These are phyloP conservation scores for Carpinus viminea DNA, from an alignment of 306 rosid species.

Conservation along the genomic window DNA sequence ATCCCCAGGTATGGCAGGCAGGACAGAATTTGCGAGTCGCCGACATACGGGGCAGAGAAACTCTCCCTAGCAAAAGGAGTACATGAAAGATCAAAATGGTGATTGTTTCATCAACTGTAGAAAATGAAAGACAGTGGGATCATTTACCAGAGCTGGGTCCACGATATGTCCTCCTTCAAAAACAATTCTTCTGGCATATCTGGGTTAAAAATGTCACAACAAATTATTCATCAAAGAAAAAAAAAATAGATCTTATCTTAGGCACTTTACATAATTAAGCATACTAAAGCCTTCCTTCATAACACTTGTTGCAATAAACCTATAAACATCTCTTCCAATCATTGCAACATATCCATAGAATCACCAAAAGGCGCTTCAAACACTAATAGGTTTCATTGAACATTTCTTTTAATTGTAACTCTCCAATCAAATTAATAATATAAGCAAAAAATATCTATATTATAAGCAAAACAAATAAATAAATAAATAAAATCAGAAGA, in stretches of 20 bases:
- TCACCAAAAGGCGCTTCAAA: background rate
- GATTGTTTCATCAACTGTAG: conserved; percentile 20
- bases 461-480: background rate
- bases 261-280: conserved; percentile 4
- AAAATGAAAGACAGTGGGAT: background rate
- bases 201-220: conserved; percentile 35
- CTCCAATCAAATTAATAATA: background rate
- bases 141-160: conserved; percentile 84
- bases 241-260: conserved; percentile 21
- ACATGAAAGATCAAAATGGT: conserved; percentile 16
- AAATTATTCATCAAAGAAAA: too few species aligned
- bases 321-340: background rate
- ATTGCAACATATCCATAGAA: background rate
- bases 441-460: background rate
- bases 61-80: conserved; percentile 63
- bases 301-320: background rate
- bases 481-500: background rate
- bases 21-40: conserved; percentile 85
- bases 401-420: background rate
- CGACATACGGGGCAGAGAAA: conserved; percentile 98
- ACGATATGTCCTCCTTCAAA: conserved; percentile 98
- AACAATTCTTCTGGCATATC: conserved; percentile 83
- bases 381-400: background rate
- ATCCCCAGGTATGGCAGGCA: conserved; percentile 70
- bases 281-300: background rate